Evolutionary conservation across 306 rosid species (phyloP).

Genomic region (Citrullus amarus): DNA sequence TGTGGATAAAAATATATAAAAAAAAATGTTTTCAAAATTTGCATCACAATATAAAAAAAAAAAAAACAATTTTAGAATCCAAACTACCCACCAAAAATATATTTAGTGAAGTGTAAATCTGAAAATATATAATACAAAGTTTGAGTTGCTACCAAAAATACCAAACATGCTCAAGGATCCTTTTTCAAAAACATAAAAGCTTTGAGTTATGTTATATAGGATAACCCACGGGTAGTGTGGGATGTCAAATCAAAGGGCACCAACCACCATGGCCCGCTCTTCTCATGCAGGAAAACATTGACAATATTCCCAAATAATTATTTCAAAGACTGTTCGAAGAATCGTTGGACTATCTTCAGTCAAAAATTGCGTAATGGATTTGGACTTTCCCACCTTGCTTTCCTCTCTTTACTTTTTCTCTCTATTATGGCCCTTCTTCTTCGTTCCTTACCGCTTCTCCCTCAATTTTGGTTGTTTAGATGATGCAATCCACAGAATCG

Average conservation of each 20-base stretch:
- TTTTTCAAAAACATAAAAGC: too few relatives aligned
- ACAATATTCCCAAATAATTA: not conserved
- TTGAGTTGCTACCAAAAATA: too few relatives aligned
- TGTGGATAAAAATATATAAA: too few relatives aligned
- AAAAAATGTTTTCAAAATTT: too few relatives aligned
- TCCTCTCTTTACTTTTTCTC: not conserved
- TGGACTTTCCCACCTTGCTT: constrained; percentile 6
- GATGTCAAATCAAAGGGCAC: not conserved
- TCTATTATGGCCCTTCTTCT: constrained; percentile 11
- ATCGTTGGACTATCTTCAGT: constrained; percentile 10
- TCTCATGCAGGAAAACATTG: not conserved
- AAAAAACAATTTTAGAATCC: too few relatives aligned
- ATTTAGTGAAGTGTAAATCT: too few relatives aligned
- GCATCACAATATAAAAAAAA: too few relatives aligned
- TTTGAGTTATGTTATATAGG: too few relatives aligned
- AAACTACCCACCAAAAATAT: too few relatives aligned
- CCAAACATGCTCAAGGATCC: too few relatives aligned
- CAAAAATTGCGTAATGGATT: not conserved
- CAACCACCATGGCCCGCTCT: not conserved
- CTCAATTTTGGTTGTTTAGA: not conserved
- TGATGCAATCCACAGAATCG: not conserved
- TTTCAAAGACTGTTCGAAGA: not conserved
- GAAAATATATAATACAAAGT: too few relatives aligned
- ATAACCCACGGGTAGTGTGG: too few relatives aligned
- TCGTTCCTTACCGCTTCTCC: not conserved